Evolutionary conservation across 805 yeast species (phyloP).

Genomic region (Candida pini): DNA sequence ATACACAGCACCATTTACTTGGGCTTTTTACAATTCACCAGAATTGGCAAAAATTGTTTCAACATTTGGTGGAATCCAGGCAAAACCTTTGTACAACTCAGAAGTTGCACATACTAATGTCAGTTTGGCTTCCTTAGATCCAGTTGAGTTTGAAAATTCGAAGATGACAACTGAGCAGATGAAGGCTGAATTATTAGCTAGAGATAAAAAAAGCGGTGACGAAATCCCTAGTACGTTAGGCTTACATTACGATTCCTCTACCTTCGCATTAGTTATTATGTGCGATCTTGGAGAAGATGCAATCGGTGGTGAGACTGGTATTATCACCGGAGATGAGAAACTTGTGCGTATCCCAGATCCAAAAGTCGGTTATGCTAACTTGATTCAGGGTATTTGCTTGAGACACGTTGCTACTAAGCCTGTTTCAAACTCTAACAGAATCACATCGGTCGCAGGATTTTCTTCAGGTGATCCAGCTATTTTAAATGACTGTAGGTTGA

Average conservation of each 20-base stretch:
- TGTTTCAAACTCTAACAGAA: slow-evolving; percentile 27
- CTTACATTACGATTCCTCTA: slow-evolving; percentile 42
- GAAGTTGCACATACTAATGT: slow-evolving; percentile 50
- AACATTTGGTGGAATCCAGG: slow-evolving; percentile 45
- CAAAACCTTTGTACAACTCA: slow-evolving; percentile 41
- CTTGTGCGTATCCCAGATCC: slow-evolving; percentile 32
- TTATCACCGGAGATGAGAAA: slow-evolving; percentile 35
- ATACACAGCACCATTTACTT: slow-evolving; percentile 36
- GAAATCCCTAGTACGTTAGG: slow-evolving; percentile 40
- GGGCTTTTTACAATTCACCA: slow-evolving; percentile 48
- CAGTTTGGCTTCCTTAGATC: slow-evolving; percentile 29
- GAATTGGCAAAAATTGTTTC: slow-evolving; percentile 40
- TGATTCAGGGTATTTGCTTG: slow-evolving; percentile 40
- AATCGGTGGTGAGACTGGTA: slow-evolving; percentile 44
- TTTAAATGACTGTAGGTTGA: slow-evolving; percentile 26
- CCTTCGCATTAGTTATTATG: slow-evolving; percentile 45
- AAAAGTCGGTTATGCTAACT: slow-evolving; percentile 37
- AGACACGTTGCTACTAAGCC: slow-evolving; percentile 44
- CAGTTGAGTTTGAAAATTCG: slow-evolving; percentile 10
- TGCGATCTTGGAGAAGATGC: slow-evolving; percentile 39
- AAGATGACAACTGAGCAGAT: slow-evolving; percentile 13
- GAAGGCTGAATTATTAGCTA: slow-evolving; percentile 8
- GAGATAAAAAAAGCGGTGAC: slow-evolving; percentile 23
- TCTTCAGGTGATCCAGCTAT: slow-evolving; percentile 21
- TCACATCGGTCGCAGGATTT: slow-evolving; percentile 26